A percentile compares a stretch with the other conserved stretches of the same genome.
Evolutionary conservation across 768 basidiomycete genomes (phyloP).

Genomic region (Amanita fuliginea): DNA sequence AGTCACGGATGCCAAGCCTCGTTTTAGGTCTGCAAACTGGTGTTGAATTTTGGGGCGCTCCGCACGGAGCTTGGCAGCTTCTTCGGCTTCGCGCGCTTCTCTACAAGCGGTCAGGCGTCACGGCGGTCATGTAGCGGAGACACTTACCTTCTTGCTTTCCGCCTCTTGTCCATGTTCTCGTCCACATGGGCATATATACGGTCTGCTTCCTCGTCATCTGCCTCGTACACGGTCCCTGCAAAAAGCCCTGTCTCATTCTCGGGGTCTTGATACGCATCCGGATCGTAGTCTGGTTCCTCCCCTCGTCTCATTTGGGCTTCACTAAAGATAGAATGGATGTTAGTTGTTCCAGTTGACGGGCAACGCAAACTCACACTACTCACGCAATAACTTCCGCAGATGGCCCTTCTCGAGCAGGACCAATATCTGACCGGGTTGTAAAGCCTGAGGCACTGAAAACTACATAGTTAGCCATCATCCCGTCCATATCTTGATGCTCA

Average conservation of each 20-base stretch:
- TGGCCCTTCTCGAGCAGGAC: constrained; percentile 92
- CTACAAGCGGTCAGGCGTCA: constrained; percentile 25
- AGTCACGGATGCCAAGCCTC: constrained; percentile 75
- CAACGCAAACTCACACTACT: constrained; percentile 13
- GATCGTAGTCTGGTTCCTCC: constrained; percentile 81
- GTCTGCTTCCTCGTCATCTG: constrained; percentile 97
- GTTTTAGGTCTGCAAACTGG: constrained; percentile 92
- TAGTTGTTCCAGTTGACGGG: neutral
- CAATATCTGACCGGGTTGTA: constrained; percentile 97
- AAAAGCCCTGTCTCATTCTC: constrained; percentile 97
- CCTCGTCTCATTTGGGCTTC: constrained; percentile 82
- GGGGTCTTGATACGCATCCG: constrained; percentile 91
- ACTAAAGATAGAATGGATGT: constrained; percentile 23
- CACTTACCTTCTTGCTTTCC: constrained; percentile 69
- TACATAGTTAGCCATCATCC: constrained; percentile 5
- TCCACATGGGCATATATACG: constrained; percentile 92
- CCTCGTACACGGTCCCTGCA: constrained; percentile 91
- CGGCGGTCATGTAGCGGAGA: constrained; percentile 28
- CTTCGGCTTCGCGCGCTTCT: constrained; percentile 68
- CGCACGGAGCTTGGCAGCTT: constrained; percentile 65
- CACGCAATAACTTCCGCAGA: constrained; percentile 86
- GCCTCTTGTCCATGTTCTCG: constrained; percentile 77
- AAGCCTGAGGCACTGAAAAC: constrained; percentile 81
- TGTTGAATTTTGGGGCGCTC: constrained; percentile 93
- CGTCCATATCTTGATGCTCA: constrained; percentile 23